A percentile compares a stretch with the other conserved stretches of the same genome.
phyloP scores from a whole-genome alignment of 345 rosid genomes.

The Ricinus communis region DNA sequence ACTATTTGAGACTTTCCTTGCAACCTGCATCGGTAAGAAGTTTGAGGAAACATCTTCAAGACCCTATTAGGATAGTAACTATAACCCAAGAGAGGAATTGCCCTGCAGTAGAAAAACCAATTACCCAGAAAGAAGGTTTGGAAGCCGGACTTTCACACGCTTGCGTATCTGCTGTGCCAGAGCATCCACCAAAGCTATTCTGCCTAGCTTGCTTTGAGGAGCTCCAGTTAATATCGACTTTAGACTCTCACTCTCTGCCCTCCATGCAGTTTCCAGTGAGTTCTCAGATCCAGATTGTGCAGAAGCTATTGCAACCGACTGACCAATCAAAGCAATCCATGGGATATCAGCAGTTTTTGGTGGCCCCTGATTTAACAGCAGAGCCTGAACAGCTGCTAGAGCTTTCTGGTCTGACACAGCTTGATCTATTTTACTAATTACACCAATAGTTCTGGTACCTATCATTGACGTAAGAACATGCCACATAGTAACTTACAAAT shows the following conservation, averaged over 20 bases:
- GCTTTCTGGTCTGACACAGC: constrained; percentile 84
- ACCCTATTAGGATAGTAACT: too few species aligned
- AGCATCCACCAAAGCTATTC: constrained; percentile 85
- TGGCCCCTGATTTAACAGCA: constrained; percentile 85
- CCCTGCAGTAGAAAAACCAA: constrained; percentile 8
- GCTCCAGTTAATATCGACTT: constrained; percentile 80
- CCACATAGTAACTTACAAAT: not conserved
- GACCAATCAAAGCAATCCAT: constrained; percentile 98
- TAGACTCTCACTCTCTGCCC: constrained; percentile 88
- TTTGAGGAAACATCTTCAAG: not conserved
- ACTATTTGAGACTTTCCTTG: constrained; percentile 88
- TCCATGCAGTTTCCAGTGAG: constrained; percentile 97
- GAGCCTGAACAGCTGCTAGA: constrained; percentile 94
- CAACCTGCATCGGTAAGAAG: constrained; percentile 47
- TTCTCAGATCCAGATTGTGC: constrained; percentile 82
- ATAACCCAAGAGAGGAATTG: too few species aligned
- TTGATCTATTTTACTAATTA: constrained; percentile 91
- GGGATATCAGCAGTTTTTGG: constrained; percentile 86
- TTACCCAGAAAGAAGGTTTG: constrained; percentile 92
- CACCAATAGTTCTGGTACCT: constrained; percentile 96
- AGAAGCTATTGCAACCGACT: constrained; percentile 86
- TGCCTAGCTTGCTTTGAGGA: constrained; percentile 87
- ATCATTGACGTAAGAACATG: not conserved
- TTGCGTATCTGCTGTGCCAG: constrained; percentile 87
- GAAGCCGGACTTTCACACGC: constrained; percentile 91